Percentiles rank a stretch among this genome's conserved stretches.
These are phyloP conservation scores for Shiraia sp. DNA, from an alignment of 2,329 filamentous ascomycete genomes.

Conservation along the genomic window DNA sequence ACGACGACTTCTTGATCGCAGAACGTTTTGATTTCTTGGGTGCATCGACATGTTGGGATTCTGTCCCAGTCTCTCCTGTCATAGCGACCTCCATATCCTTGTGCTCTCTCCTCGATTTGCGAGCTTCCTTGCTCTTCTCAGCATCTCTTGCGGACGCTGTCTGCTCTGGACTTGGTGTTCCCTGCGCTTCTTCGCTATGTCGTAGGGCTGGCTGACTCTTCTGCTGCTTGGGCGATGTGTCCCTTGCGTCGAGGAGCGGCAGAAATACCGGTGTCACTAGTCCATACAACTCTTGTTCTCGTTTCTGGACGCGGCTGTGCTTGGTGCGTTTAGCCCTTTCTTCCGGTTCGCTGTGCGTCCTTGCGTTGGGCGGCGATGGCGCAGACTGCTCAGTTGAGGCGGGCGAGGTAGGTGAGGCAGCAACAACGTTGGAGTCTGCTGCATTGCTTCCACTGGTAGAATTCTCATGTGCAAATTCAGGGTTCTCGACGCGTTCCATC, in stretches of 20 bases:
- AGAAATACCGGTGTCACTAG: slow-evolving; percentile 43
- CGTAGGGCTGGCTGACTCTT: slow-evolving; percentile 21
- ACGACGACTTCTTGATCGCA: slow-evolving; percentile 37
- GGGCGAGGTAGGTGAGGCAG: slow-evolving; percentile 3
- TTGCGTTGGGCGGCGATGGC: slow-evolving; percentile 13
- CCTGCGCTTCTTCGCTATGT: slow-evolving; percentile 7
- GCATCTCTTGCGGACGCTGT: slow-evolving; percentile 23
- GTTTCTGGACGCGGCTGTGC: slow-evolving; percentile 43
- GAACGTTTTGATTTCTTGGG: slow-evolving; percentile 33
- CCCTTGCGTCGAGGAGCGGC: slow-evolving; percentile 40
- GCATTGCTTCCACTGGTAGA: not conserved
- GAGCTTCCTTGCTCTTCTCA: slow-evolving; percentile 23
- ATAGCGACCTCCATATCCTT: slow-evolving; percentile 17
- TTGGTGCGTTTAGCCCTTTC: slow-evolving; percentile 39
- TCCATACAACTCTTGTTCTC: slow-evolving; percentile 43
- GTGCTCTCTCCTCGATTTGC: slow-evolving; percentile 20
- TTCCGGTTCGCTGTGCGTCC: slow-evolving; percentile 17
- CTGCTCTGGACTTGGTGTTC: slow-evolving; percentile 9
- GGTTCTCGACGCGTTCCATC: slow-evolving; percentile 30
- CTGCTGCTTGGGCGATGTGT: slow-evolving; percentile 27
- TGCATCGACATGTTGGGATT: slow-evolving; percentile 16
- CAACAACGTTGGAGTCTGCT: slow-evolving; percentile 1
- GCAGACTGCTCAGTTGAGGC: slow-evolving; percentile 2
- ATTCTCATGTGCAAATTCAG: slow-evolving; percentile 9
- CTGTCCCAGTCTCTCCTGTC: slow-evolving; percentile 10